These are phyloP conservation scores for Solidago caesia DNA, from an alignment of 129 eudicot genomes.

Conservation along the genomic window DNA sequence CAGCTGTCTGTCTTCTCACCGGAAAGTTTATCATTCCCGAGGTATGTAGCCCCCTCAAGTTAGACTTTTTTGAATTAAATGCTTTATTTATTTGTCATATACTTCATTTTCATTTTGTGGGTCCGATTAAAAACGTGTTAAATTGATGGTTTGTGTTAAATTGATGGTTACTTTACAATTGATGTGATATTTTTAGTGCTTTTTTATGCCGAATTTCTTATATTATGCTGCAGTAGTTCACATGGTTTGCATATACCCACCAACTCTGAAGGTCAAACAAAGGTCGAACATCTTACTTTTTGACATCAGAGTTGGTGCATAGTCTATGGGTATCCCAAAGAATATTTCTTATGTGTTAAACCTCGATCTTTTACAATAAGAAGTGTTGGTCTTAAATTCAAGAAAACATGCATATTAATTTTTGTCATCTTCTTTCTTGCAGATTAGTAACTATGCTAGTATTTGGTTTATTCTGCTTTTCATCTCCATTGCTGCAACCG, in stretches of 20 bases:
- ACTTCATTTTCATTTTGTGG: not conserved
- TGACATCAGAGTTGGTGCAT: too few relatives aligned
- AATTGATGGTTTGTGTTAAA: not conserved
- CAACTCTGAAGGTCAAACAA: too few relatives aligned
- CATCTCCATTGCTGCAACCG: slow-evolving; percentile 59
- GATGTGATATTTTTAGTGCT: not conserved
- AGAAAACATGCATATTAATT: not conserved
- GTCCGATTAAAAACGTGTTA: not conserved
- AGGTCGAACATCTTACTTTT: too few relatives aligned
- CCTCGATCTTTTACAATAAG: not conserved
- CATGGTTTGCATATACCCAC: not conserved
- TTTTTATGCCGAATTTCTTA: not conserved
- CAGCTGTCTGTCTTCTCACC: slow-evolving; percentile 75
- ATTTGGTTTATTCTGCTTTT: slow-evolving; percentile 60
- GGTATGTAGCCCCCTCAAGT: slow-evolving; percentile 29
- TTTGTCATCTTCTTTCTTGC: slow-evolving; percentile 12
- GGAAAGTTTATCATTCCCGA: slow-evolving; percentile 66
- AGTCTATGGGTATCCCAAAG: not conserved
- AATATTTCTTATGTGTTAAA: not conserved
- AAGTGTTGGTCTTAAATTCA: not conserved
- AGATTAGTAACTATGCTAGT: slow-evolving; percentile 71
- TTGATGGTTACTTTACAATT: not conserved
- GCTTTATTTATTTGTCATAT: not conserved
- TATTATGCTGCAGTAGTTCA: not conserved
- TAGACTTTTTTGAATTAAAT: not conserved